A percentile compares a stretch with the other conserved stretches of the same genome.
Conservation (phyloP, 306 rosid genomes). For the Castanea mollissima region DNA sequence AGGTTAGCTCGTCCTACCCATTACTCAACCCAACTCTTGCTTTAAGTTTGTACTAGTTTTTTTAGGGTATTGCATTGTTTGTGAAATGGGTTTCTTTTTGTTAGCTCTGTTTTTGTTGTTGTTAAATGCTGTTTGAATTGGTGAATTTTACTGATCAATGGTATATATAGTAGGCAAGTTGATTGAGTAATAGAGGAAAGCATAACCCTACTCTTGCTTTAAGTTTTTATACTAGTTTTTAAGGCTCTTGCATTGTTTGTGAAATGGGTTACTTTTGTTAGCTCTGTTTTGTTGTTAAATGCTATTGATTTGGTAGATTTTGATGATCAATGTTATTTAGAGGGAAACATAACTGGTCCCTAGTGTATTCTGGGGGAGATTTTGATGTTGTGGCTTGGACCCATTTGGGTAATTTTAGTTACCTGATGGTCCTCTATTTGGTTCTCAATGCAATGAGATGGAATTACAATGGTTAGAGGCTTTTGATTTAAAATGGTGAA, state of each 20-base stretch:
- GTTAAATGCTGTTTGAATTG: too few relatives aligned
- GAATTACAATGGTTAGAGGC: neutral
- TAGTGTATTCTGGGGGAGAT: neutral
- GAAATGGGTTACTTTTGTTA: too few relatives aligned
- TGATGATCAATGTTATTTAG: too few relatives aligned
- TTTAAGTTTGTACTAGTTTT: neutral
- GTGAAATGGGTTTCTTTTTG: neutral
- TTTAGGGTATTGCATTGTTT: neutral
- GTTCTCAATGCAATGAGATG: neutral
- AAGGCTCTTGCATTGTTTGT: too few relatives aligned
- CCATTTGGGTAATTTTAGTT: neutral
- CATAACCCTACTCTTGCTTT: too few relatives aligned
- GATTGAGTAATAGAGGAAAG: too few relatives aligned
- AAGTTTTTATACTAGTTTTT: too few relatives aligned
- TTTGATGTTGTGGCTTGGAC: neutral
- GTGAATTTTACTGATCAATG: too few relatives aligned
- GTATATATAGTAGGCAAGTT: too few relatives aligned
- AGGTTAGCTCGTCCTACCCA: conserved; percentile 35
- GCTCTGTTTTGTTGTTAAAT: neutral
- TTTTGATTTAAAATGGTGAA: neutral
- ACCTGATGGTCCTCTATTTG: neutral
- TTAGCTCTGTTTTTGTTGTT: neutral
- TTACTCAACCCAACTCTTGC: neutral
- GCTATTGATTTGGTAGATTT: neutral
- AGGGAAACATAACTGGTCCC: too few relatives aligned